These are phyloP conservation scores for Betula pendula DNA, from an alignment of 306 rosid species.

Conservation along the genomic window DNA sequence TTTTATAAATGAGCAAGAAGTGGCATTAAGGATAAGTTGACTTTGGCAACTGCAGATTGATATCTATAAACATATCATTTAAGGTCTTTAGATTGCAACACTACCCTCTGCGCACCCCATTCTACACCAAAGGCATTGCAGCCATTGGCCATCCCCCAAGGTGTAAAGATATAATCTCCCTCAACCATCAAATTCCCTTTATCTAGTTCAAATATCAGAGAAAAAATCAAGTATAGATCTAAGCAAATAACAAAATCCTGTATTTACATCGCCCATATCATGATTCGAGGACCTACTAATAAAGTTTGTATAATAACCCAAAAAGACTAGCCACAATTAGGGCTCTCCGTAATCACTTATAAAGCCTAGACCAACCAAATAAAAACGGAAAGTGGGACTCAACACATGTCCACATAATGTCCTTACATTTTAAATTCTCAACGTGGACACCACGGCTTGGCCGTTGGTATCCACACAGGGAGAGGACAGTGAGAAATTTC, in stretches of 20 bases:
- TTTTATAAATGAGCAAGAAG: not conserved
- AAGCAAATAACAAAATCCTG: no score
- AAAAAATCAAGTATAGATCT: not conserved
- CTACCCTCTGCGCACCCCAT: not conserved
- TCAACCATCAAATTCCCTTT: not conserved
- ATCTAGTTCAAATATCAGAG: not conserved
- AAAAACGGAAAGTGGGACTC: not conserved
- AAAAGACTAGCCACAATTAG: not conserved
- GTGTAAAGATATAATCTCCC: not conserved
- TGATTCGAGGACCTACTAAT: not conserved
- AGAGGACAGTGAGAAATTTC: no score
- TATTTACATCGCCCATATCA: not conserved
- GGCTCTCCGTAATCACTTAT: no score
- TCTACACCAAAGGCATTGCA: not conserved
- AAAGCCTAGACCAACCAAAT: not conserved
- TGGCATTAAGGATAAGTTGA: not conserved
- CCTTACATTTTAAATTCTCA: not conserved
- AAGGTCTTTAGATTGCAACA: not conserved
- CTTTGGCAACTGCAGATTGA: not conserved
- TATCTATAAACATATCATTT: not conserved
- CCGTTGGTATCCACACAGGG: no score
- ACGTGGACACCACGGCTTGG: no score
- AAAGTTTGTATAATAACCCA: not conserved
- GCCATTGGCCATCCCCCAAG: not conserved
- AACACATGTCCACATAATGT: not conserved